Conservation (phyloP, 2,329 filamentous ascomycete species). For the Fusarium staphyleae region DNA sequence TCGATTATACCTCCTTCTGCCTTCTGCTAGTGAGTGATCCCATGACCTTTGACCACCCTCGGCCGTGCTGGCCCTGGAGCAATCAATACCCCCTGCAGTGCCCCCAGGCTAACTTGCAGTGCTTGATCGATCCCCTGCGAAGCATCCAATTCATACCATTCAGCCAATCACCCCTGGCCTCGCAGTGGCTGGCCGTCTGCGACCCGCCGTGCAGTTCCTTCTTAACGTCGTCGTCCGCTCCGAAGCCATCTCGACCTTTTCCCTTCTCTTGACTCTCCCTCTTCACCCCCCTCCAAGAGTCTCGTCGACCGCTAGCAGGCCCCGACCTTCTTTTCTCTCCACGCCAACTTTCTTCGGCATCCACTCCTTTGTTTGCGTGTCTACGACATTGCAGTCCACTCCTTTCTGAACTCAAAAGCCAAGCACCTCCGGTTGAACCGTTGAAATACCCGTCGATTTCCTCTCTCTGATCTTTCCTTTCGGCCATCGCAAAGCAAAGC, state of each 20-base stretch:
- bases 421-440: slow-evolving; percentile 40
- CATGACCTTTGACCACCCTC: slow-evolving; percentile 7
- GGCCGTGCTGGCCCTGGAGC: background rate
- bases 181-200: slow-evolving; percentile 33
- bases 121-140: slow-evolving; percentile 31
- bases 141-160: slow-evolving; percentile 36
- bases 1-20: slow-evolving; percentile 11
- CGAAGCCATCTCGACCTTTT: slow-evolving; percentile 32
- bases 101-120: slow-evolving; percentile 19
- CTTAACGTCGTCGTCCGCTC: slow-evolving; percentile 41
- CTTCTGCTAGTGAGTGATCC: slow-evolving; percentile 14
- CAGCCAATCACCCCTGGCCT: slow-evolving; percentile 33
- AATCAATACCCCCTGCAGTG: slow-evolving; percentile 8
- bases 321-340: slow-evolving; percentile 29
- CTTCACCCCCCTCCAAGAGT: slow-evolving; percentile 41
- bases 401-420: slow-evolving; percentile 36
- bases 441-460: slow-evolving; percentile 39
- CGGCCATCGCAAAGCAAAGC: slow-evolving; percentile 21
- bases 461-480: slow-evolving; percentile 21
- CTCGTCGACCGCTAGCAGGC: slow-evolving; percentile 39
- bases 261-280: slow-evolving; percentile 28
- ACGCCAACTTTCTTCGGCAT: slow-evolving; percentile 17
- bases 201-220: slow-evolving; percentile 39
- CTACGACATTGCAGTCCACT: slow-evolving; percentile 45
- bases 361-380: slow-evolving; percentile 44